Evolutionary conservation across 305 asterid genomes (phyloP).

Genomic region (Fraxinus nigra): DNA sequence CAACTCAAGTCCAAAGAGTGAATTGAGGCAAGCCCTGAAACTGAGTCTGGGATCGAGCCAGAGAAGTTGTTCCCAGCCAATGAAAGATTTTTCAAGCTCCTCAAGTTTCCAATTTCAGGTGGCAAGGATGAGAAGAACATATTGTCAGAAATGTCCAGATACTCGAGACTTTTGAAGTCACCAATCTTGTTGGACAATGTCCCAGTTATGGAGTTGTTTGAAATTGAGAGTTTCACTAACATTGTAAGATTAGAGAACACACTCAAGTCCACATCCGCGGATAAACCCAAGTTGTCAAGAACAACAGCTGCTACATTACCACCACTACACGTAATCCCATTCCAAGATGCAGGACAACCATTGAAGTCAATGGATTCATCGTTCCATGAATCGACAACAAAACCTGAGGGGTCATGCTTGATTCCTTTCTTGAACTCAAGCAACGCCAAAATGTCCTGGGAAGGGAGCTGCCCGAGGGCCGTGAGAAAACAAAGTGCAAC

Average conservation of each 20-base stretch:
- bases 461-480: slow-evolving; percentile 79
- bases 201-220: slow-evolving; percentile 80
- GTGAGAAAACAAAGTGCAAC: slow-evolving; percentile 43
- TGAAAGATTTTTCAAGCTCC: slow-evolving; percentile 64
- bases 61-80: slow-evolving; percentile 83
- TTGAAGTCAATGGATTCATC: slow-evolving; percentile 93
- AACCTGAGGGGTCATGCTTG: slow-evolving; percentile 88
- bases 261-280: slow-evolving; percentile 67
- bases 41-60: slow-evolving; percentile 64
- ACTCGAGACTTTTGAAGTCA: slow-evolving; percentile 64
- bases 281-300: slow-evolving; percentile 70
- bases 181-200: slow-evolving; percentile 51
- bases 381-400: slow-evolving; percentile 80
- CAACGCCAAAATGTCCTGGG: slow-evolving; percentile 75
- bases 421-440: slow-evolving; percentile 92
- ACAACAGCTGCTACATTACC: slow-evolving; percentile 86
- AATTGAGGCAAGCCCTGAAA: slow-evolving; percentile 60
- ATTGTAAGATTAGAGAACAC: slow-evolving; percentile 70
- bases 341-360: slow-evolving; percentile 97
- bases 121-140: slow-evolving; percentile 68
- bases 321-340: slow-evolving; percentile 89
- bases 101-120: slow-evolving; percentile 58
- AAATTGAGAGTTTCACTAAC: slow-evolving; percentile 82
- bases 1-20: slow-evolving; percentile 72
- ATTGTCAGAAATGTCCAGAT: slow-evolving; percentile 74